Conservation (phyloP, 306 rosid species). For the Urtica urens region DNA sequence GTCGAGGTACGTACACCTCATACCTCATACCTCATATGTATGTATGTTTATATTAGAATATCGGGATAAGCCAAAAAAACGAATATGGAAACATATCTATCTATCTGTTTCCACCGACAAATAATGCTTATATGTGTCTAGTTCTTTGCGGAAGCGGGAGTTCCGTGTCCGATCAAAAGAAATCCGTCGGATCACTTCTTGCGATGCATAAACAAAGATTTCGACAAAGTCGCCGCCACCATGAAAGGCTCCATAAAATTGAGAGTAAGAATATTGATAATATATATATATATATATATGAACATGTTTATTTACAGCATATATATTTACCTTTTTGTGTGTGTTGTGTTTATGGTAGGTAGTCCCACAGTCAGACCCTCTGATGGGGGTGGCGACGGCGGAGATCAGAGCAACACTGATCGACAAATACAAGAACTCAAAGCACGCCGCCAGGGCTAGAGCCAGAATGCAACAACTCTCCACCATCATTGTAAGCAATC, state of each 20-base stretch:
- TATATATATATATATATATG: no score
- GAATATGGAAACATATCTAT: no score
- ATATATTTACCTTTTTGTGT: no score
- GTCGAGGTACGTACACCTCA: conserved; percentile 37
- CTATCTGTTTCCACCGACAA: no score
- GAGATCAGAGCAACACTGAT: conserved; percentile 63
- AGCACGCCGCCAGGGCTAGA: conserved; percentile 42
- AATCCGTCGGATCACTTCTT: conserved; percentile 89
- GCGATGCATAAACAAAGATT: conserved; percentile 73
- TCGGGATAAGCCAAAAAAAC: no score
- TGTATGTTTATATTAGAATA: no score
- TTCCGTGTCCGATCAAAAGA: conserved; percentile 72
- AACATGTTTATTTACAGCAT: no score
- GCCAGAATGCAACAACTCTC: conserved; percentile 55
- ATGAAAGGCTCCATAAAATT: conserved; percentile 73
- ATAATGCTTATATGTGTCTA: no score
- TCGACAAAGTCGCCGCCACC: conserved; percentile 64
- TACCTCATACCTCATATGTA: no score
- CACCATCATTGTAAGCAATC: conserved; percentile 37
- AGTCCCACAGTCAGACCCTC: conserved; percentile 69
- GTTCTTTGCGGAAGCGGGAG: conserved; percentile 81
- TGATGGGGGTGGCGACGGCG: conserved; percentile 63
- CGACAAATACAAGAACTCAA: conserved; percentile 64
- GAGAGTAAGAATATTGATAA: conserved; percentile 43
- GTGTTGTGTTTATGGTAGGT: conserved; percentile 39